Percentiles rank a stretch among this genome's conserved stretches.
These are phyloP conservation scores for Termitomyces sp. DNA, from an alignment of 768 basidiomycete species.

Conservation along the genomic window DNA sequence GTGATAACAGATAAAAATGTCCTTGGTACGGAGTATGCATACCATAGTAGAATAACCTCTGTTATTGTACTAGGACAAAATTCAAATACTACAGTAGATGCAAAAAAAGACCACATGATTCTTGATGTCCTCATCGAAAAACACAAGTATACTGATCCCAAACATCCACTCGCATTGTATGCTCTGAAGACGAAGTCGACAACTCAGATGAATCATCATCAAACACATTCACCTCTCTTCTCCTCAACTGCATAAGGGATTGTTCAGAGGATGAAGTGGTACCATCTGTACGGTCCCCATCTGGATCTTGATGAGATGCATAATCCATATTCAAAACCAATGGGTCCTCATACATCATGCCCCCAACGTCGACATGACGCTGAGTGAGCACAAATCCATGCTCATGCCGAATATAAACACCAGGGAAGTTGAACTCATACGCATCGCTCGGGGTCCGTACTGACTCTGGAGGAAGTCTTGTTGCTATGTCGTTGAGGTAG, in stretches of 20 bases:
- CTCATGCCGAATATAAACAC: neutral
- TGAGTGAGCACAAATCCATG: neutral
- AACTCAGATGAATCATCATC: neutral
- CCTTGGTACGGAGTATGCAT: too few species aligned
- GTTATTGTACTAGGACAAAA: too few species aligned
- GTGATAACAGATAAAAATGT: too few species aligned
- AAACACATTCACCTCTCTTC: too few species aligned
- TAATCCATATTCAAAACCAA: neutral
- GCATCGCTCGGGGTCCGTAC: neutral
- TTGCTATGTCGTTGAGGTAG: conserved; percentile 1
- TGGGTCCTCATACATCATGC: neutral
- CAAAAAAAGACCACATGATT: too few species aligned
- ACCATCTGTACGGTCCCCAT: neutral
- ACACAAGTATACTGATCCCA: neutral
- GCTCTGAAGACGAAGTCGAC: neutral
- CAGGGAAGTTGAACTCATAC: neutral
- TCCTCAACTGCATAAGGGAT: conserved; percentile 1
- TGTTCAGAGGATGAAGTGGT: neutral
- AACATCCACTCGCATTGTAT: neutral
- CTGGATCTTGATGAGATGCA: neutral
- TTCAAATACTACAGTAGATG: too few species aligned
- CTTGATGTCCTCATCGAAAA: too few species aligned
- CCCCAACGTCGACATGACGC: neutral
- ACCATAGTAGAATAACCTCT: too few species aligned
- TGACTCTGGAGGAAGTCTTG: neutral